Conservation (phyloP, 2,329 filamentous ascomycete species). For the Trichoderma sp. region DNA sequence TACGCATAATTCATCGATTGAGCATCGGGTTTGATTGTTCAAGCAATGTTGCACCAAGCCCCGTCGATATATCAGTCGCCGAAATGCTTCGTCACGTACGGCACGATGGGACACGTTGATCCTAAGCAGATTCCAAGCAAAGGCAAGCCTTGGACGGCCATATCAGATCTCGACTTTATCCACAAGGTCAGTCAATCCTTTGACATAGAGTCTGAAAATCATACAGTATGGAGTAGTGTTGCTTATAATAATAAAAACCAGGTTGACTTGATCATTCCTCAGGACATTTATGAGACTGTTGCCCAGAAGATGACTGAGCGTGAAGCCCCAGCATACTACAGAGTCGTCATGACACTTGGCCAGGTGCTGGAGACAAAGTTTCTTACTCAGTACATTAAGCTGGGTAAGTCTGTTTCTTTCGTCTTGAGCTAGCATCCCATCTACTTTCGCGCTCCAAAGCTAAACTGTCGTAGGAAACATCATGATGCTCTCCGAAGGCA, state of each 20-base stretch:
- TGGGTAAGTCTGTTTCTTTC: slow-evolving; percentile 49
- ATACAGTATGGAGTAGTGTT: background rate
- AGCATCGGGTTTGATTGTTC: background rate
- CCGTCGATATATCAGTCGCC: slow-evolving; percentile 53
- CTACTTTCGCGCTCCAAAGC: background rate
- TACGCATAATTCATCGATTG: background rate
- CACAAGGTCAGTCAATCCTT: slow-evolving; percentile 58
- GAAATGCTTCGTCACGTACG: slow-evolving; percentile 76
- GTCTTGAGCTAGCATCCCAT: background rate
- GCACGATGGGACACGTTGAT: slow-evolving; percentile 69
- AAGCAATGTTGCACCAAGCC: slow-evolving; percentile 48
- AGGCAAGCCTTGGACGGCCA: slow-evolving; percentile 72
- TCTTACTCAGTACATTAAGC: slow-evolving; percentile 82
- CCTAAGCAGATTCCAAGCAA: slow-evolving; percentile 68
- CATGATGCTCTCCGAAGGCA: slow-evolving; percentile 81
- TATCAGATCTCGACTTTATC: slow-evolving; percentile 65
- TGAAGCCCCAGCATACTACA: slow-evolving; percentile 56
- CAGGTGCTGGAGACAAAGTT: slow-evolving; percentile 74
- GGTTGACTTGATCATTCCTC: slow-evolving; percentile 73
- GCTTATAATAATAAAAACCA: slow-evolving; percentile 32
- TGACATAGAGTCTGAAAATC: background rate
- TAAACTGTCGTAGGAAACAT: slow-evolving; percentile 62
- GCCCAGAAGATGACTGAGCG: slow-evolving; percentile 49
- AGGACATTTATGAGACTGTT: slow-evolving; percentile 58
- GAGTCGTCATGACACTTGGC: slow-evolving; percentile 70